Evolutionary conservation across 1,139 yeast species (phyloP).

Genomic region (Taphrina wiesneri): DNA sequence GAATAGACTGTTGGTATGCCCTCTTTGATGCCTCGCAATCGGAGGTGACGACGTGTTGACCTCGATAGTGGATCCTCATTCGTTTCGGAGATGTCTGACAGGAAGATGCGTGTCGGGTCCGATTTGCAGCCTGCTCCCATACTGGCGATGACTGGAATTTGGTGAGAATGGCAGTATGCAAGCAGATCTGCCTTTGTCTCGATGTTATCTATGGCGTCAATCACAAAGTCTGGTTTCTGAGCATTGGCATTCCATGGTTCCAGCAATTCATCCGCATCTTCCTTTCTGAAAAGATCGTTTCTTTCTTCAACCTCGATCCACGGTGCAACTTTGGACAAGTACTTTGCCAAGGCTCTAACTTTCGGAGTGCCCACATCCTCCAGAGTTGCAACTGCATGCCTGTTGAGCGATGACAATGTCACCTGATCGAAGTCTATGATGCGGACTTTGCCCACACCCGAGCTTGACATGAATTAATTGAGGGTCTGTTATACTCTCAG

Average conservation of each 20-base stretch:
- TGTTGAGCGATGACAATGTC: constrained; percentile 80
- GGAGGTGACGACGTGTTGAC: constrained; percentile 76
- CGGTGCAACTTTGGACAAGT: constrained; percentile 76
- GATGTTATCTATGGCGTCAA: constrained; percentile 93
- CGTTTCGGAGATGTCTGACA: constrained; percentile 74
- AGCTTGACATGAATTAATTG: constrained; percentile 41
- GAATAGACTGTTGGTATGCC: constrained; percentile 89
- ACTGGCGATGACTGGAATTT: constrained; percentile 71
- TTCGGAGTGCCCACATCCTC: constrained; percentile 89
- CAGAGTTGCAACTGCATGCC: constrained; percentile 90
- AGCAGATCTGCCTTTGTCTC: constrained; percentile 90
- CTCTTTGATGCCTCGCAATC: constrained; percentile 68
- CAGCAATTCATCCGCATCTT: constrained; percentile 60
- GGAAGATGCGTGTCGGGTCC: constrained; percentile 77
- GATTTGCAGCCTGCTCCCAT: constrained; percentile 97
- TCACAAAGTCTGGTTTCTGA: constrained; percentile 56
- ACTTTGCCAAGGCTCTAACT: constrained; percentile 54
- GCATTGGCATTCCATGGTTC: constrained; percentile 50
- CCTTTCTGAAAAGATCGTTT: constrained; percentile 73
- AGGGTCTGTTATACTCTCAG: not conserved
- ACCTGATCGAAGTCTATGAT: constrained; percentile 95
- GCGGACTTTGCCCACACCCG: constrained; percentile 77
- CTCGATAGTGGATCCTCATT: constrained; percentile 95
- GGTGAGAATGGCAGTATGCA: constrained; percentile 63
- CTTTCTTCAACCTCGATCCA: constrained; percentile 81